Base-by-base conservation (phyloP, 257 asterid genomes). In the Haberlea rhodopensis region DNA sequence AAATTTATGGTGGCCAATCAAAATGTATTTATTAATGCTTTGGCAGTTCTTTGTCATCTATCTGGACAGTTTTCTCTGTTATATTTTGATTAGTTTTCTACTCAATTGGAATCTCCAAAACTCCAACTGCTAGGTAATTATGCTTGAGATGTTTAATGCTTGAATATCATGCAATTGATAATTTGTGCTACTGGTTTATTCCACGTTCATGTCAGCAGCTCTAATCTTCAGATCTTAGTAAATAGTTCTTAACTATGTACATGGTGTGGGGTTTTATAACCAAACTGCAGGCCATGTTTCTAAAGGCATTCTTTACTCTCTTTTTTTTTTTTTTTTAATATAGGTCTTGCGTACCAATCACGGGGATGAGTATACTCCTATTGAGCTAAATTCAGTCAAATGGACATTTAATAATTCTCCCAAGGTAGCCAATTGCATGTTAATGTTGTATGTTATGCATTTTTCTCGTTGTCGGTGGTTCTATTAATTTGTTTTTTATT, bases 311-410 rank as follows among this genome's bases (percentile, higher is more conserved):
- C 52, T 65, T 27, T 32, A 51, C n/a, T n/a, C n/a, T n/a, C n/a
- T n/a, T n/a, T n/a, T n/a, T n/a, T n/a, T n/a, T n/a, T n/a, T n/a
- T n/a, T n/a, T n/a, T n/a, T 9, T 20, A 60, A 57, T 76, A 65
- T 74, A 91, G 98, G 88, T 91, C 27, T 78, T 89, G 96, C 92
- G 81, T 67, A 55, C 87, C 23, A 85, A 81, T 66, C 94, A 91
- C 21, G 95, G 88, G 34, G 86, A 70, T n/a, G 91, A 81, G 68
- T 79, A 80, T 73, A 67, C 81, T 58, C 78, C 73, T 62, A 37
- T 71, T 3, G 97, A 91, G 75, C 81, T 91, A 53, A 91, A 87
- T 72, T 79, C 87, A 32, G 77, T 83, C 65, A 80, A 77, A 45
- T 91, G 98, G 98, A 79, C 81, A 13, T 67, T 57, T 68, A 80